Evolutionary conservation across 2,329 filamentous ascomycete genomes (phyloP), one percentile per base, ranked within the genome.

Genomic region (Drechslerella coelobrocha): DNA sequence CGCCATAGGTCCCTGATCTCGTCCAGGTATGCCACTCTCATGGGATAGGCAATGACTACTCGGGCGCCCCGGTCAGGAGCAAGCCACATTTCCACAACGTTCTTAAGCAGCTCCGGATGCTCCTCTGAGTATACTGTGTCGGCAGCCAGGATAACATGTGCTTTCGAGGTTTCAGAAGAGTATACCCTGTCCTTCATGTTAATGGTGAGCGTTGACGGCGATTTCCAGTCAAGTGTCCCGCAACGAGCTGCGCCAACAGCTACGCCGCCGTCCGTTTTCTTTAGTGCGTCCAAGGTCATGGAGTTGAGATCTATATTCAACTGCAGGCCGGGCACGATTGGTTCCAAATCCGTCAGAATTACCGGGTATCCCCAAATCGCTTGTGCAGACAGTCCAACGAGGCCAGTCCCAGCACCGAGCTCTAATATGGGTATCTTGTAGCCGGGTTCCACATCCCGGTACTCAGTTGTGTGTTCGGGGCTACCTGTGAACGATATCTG

Each of bases 91-190:
- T 75, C 51, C n/a, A 81, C 77, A 1, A 78, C 77, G 17, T 75
- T 73, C 2, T 76, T 74, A 2, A 81, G 74, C 39, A 81, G 71
- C 39, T 76, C 75, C 2, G 80, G 80, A 57, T 81, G 80, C 17
- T 80, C 78, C 26, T 79, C 78, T 5, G 75, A 77, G 72, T 81
- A 81, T 10, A 80, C 75, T 0, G 78, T 80, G 61, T 81, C 80
- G 4, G 80, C 80, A 0, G 80, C 79, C 1, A 81, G 73, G 27
- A 81, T 78, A 14, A 81, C 73, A 26, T 75, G 75, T 21, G 79
- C 77, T 68, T 78, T 78, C 27, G 63, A 65, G 8, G 71, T 62
- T 8, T 60, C 72, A 2, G 72, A 71, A 14, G 71, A 59, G 14
- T 68, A 48, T 19, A 60, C 45, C 21, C 26, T 10, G n/a, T 54